A percentile compares a stretch with the other conserved stretches of the same genome.
These are phyloP conservation scores for Moniliophthora roreri DNA, from an alignment of 1,284 basidiomycete species.

Conservation along the genomic window DNA sequence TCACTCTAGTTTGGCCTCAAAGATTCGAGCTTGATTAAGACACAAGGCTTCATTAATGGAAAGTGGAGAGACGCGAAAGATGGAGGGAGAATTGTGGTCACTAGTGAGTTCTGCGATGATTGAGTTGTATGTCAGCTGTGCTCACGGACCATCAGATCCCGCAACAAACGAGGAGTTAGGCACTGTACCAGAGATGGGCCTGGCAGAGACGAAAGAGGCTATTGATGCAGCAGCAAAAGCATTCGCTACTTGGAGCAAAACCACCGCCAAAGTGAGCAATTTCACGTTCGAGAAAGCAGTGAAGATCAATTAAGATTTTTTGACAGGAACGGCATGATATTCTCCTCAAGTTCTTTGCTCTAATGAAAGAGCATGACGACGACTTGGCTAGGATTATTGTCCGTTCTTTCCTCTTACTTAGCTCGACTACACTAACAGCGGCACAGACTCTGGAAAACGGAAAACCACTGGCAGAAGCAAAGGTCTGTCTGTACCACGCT, in stretches of 20 bases:
- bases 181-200: constrained; percentile 83
- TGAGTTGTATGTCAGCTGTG: constrained; percentile 1
- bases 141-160: constrained; percentile 59
- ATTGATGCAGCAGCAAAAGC: constrained; percentile 76
- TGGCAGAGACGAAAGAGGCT: constrained; percentile 78
- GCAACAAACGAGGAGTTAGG: constrained; percentile 81
- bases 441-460: constrained; percentile 88
- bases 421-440: constrained; percentile 22
- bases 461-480: constrained; percentile 81
- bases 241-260: constrained; percentile 80
- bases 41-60: constrained; percentile 78
- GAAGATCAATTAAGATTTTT: too few species aligned
- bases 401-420: constrained; percentile 24
- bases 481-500: constrained; percentile 39
- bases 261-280: constrained; percentile 68
- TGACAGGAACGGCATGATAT: constrained; percentile 75
- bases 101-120: constrained; percentile 50
- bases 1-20: constrained; percentile 65
- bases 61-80: constrained; percentile 80
- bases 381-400: constrained; percentile 84
- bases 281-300: too few species aligned
- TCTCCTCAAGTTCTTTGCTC: constrained; percentile 67
- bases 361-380: constrained; percentile 80
- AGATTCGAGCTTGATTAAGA: constrained; percentile 73
- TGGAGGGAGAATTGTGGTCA: constrained; percentile 71